Conservation (phyloP, 192 early-diverging fungal species). For the Entomortierella parvispora region DNA sequence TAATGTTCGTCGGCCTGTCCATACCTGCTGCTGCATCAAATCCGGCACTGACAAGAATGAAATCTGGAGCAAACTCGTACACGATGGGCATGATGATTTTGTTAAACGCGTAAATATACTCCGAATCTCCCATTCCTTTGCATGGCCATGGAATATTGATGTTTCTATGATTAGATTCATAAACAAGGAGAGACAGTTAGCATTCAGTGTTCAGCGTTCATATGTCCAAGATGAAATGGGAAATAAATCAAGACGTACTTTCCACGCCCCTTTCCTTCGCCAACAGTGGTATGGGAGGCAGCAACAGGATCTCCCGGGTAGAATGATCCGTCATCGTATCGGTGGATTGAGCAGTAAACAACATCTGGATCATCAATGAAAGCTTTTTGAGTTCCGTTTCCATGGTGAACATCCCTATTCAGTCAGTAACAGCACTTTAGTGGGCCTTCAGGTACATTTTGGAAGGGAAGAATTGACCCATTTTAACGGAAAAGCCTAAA, state of each 20-base stretch:
- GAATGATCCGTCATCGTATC: constrained; percentile 80
- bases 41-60: constrained; percentile 88
- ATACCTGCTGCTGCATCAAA: constrained; percentile 86
- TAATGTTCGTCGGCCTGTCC: not conserved
- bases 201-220: too few relatives aligned
- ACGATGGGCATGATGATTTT: constrained; percentile 85
- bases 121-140: constrained; percentile 80
- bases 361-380: constrained; percentile 84
- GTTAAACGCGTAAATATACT: constrained; percentile 89
- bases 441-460: too few relatives aligned
- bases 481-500: not conserved
- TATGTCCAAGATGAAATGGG: not conserved
- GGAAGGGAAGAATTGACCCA: too few relatives aligned
- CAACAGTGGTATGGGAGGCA: constrained; percentile 62
- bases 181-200: not conserved
- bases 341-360: constrained; percentile 89
- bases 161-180: constrained; percentile 60
- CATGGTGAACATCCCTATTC: constrained; percentile 91
- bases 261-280: constrained; percentile 66
- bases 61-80: constrained; percentile 82
- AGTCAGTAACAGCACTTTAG: not conserved
- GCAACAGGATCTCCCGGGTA: constrained; percentile 77
- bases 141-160: constrained; percentile 91
- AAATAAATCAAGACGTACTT: constrained; percentile 45
- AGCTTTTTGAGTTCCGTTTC: constrained; percentile 90